phyloP scores from a whole-genome alignment of 1,139 yeast species.

The Pneumocystis murina region DNA sequence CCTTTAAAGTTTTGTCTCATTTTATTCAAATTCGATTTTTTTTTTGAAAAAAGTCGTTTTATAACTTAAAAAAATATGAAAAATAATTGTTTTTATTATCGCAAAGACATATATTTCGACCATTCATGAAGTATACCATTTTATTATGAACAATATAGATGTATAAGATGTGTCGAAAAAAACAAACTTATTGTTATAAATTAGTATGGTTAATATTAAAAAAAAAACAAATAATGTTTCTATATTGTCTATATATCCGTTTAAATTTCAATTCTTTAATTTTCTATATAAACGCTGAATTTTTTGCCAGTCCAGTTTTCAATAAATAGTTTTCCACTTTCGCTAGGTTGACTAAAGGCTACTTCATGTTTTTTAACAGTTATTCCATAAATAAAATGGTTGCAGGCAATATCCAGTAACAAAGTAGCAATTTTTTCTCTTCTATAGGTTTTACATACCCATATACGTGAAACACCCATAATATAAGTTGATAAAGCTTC shows the following conservation, averaged over 20 bases:
- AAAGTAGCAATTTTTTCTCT: slow-evolving; percentile 3
- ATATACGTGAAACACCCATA: slow-evolving; percentile 3
- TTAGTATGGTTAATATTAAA: not conserved
- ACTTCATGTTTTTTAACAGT: slow-evolving; percentile 1
- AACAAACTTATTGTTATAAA: not conserved
- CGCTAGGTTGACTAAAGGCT: slow-evolving; percentile 9
- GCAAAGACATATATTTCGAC: not conserved
- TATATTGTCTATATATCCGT: not conserved
- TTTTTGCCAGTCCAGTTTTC: not conserved
- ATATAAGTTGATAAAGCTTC: not conserved
- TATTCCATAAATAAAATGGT: slow-evolving; percentile 2
- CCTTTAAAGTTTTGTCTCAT: slow-evolving; percentile 85
- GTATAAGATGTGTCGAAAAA: not conserved
- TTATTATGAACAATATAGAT: not conserved
- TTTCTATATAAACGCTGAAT: not conserved
- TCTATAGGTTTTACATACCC: slow-evolving; percentile 1
- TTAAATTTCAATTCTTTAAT: not conserved
- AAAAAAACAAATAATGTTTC: not conserved
- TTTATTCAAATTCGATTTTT: slow-evolving; percentile 30
- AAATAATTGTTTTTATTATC: not conserved
- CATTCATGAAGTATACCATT: not conserved
- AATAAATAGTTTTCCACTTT: slow-evolving; percentile 2
- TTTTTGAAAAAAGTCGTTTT: not conserved
- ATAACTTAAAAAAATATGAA: not conserved
- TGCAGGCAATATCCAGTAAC: slow-evolving; percentile 2